Base-by-base conservation (phyloP, 768 basidiomycete species). In the Botryobasidium botryosum region DNA sequence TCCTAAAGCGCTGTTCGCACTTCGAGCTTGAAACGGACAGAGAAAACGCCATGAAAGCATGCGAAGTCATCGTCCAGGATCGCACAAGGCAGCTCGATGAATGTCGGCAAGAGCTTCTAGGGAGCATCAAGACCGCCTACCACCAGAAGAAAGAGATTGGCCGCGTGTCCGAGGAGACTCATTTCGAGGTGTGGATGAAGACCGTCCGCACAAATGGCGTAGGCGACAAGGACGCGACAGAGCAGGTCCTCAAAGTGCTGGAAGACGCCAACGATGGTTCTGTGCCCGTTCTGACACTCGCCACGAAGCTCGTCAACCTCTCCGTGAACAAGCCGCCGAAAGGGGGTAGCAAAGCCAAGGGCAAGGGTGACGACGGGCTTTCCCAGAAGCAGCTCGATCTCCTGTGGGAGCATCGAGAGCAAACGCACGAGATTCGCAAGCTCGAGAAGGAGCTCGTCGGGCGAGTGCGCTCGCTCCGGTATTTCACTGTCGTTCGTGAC, bases 1-100 rank as follows among this genome's bases (percentile, higher is more conserved):
- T 96, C 8, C 69, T 96, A 47, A 96, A 96, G 57, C 80, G 91
- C 31, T 92, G 88, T 57, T 91, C 90, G 4, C 90, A 92, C 58
- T 96, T 92, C 59, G 85, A 88, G 52, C 68, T 90, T 27, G 83
- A 73, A 71, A 15, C 70, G 50, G 69, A 72, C 45, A 27, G 45
- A 46, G 71, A 72, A 49, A 72, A 90, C 50, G 88, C 91, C 0
- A 79, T 84, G 73, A 81, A 80, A 54, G 86, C 90, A 3, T 94
- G 91, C 60, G 85, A 96, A 51, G 74, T 86, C 52, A 92, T 96
- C 51, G 80, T 91, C 47, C 61, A 72, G 48, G 83, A 86, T 53
- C 82, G 90, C 31, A 71, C 72, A 44, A 68, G 69, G 43, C 88
- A 96, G 54, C 65, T 86, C 38, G 72, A 80, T 35, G 75, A 78